These are phyloP conservation scores for Exophiala sideris DNA, from an alignment of 2,329 filamentous ascomycete species.

Conservation along the genomic window DNA sequence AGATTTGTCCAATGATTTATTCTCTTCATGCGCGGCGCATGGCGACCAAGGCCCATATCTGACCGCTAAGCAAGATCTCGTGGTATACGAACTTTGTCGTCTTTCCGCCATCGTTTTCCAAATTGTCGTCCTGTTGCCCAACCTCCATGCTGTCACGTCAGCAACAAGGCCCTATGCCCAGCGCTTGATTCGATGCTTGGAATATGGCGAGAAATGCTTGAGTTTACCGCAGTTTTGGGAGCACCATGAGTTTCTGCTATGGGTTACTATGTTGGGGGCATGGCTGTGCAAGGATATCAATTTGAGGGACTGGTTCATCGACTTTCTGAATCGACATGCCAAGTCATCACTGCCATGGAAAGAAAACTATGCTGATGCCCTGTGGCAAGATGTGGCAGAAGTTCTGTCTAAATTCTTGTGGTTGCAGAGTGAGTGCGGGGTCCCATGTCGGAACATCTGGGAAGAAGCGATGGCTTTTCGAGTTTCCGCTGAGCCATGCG, in stretches of 20 bases:
- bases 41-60: neutral
- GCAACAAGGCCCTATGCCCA: conserved; percentile 5
- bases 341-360: neutral
- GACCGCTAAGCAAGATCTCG: neutral
- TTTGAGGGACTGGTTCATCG: conserved; percentile 4
- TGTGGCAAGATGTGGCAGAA: neutral
- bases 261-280: neutral
- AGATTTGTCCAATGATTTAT: conserved; percentile 63
- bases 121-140: conserved; percentile 6
- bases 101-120: conserved; percentile 8
- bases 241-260: conserved; percentile 2
- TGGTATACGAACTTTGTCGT: conserved; percentile 6
- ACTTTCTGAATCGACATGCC: neutral
- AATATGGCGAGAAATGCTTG: neutral
- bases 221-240: neutral
- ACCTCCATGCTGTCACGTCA: conserved; percentile 1
- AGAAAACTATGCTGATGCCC: too few species aligned
- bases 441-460: conserved; percentile 3
- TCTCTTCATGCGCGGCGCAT: neutral
- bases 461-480: conserved; percentile 1
- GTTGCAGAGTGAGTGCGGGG: conserved; percentile 8
- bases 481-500: neutral
- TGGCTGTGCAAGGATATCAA: neutral
- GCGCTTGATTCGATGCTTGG: conserved; percentile 2
- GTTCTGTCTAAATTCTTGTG: conserved; percentile 3